Evolutionary conservation across 163 green algal species (phyloP).

Genomic region (Volvox carteri): DNA sequence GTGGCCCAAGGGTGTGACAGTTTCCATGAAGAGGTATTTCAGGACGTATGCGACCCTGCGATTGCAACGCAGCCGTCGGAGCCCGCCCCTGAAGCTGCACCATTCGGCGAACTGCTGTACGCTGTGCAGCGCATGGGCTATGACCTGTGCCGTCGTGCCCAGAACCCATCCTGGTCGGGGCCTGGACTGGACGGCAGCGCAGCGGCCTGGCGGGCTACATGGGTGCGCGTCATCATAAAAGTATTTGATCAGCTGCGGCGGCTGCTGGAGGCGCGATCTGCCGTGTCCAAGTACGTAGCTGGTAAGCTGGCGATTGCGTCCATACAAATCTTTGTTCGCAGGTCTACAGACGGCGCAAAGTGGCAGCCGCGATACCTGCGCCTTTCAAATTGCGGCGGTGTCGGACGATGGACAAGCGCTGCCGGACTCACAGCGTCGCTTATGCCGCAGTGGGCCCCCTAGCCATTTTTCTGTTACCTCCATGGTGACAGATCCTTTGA

Average conservation of each 20-base stretch:
- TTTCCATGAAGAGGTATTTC: too few species aligned
- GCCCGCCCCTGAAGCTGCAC: conserved; percentile 7
- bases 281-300: conserved; percentile 3
- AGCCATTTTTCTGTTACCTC: too few species aligned
- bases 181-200: background rate
- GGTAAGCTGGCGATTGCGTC: background rate
- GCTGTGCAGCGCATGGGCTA: conserved; percentile 4
- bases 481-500: too few species aligned
- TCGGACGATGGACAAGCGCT: too few species aligned
- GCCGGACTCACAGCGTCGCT: too few species aligned
- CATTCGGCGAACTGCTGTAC: conserved; percentile 22
- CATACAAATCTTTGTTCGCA: too few species aligned
- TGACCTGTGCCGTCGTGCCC: conserved; percentile 1
- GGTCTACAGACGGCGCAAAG: too few species aligned
- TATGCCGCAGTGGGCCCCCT: too few species aligned
- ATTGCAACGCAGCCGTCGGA: conserved; percentile 1
- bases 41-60: background rate
- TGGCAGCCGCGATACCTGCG: too few species aligned
- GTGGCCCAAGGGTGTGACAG: background rate
- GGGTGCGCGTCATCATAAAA: background rate
- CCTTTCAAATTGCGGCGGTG: too few species aligned
- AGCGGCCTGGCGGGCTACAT: background rate
- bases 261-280: background rate
- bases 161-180: background rate
- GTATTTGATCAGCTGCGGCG: conserved; percentile 14